Conservation (phyloP, 2,329 filamentous ascomycete species). For the Tolypocladium endophyticum region DNA sequence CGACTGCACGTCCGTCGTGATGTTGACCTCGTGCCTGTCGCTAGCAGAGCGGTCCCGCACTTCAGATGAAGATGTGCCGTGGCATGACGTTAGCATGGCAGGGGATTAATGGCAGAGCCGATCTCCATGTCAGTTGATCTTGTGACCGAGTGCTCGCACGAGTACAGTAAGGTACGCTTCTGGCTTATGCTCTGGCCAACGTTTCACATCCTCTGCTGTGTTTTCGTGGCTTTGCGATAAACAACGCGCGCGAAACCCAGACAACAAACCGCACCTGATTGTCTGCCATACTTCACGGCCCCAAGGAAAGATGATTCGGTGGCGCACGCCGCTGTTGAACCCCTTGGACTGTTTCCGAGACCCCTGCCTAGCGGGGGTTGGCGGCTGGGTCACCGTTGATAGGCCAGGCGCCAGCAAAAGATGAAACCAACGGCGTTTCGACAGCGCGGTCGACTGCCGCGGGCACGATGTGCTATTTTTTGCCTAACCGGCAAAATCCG, state of each 20-base stretch:
- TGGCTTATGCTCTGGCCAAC: background rate
- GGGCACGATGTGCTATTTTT: background rate
- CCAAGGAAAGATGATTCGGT: background rate
- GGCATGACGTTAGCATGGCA: background rate
- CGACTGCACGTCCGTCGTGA: background rate
- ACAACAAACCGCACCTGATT: background rate
- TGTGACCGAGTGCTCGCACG: too few relatives aligned
- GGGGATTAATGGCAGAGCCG: background rate
- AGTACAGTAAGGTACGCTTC: background rate
- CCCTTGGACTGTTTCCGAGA: background rate
- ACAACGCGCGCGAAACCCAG: background rate
- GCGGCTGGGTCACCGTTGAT: slow-evolving; percentile 3
- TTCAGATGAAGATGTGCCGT: background rate
- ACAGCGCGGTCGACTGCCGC: slow-evolving; percentile 1
- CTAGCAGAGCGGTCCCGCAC: background rate
- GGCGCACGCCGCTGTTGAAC: background rate
- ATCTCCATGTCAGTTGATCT: background rate
- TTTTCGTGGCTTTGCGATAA: background rate
- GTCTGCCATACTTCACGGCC: background rate
- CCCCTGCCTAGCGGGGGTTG: background rate
- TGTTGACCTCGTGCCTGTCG: background rate
- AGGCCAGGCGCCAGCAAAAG: slow-evolving; percentile 7
- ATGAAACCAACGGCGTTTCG: slow-evolving; percentile 17
- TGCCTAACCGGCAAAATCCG: background rate
- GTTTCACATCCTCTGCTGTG: background rate